Base-by-base conservation (phyloP, 2,329 filamentous ascomycete genomes). In the Sporothrix globosa region DNA sequence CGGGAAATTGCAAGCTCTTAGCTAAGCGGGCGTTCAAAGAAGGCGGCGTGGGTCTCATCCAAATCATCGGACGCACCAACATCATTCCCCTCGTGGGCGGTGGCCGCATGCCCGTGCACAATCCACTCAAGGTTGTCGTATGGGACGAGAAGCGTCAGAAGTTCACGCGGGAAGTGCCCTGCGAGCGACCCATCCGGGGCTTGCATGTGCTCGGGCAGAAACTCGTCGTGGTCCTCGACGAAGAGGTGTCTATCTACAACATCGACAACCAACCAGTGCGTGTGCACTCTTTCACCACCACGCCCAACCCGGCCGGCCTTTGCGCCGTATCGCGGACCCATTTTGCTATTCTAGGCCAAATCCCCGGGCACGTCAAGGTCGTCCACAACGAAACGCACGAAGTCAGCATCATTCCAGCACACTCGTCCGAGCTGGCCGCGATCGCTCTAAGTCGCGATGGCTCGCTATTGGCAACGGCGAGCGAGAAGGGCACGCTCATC, bases 341-440 rank as follows among this genome's bases (percentile, higher is more conserved):
- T 48, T 83, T 90, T 53, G 92, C 91, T 0, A 96, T 98, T 73
- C 95, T 95, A 0, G 95, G 95, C n/a, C 87, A 93, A 68, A 94
- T 91, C 0, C 82, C 88, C 0, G 96, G 96, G 14, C 96, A 99
- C 77, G 90, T 98, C 39, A 94, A 97, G 78, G 82, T 98, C 1
- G 91, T 97, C 67, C 90, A 96, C 75, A 81, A 96, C 13, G 83
- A 85, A 21, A 92, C 89, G 0, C 89, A 90, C 66, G 95, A 92
- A 76, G 92, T 98, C 74, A 96, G 91, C 81, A 97, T 99, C 78
- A 93, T 98, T 71, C 93, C 93, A 0, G 96, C 95, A 3, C 96
- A 99, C 78, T 90, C 90, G 4, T 91, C 91, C 0, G 85, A 91
- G 0, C 82, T 99, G 21, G 88, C 91, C 72, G 93, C 93, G 54